Conservation (phyloP, 306 rosid genomes). For the Lathyrus sativus region DNA sequence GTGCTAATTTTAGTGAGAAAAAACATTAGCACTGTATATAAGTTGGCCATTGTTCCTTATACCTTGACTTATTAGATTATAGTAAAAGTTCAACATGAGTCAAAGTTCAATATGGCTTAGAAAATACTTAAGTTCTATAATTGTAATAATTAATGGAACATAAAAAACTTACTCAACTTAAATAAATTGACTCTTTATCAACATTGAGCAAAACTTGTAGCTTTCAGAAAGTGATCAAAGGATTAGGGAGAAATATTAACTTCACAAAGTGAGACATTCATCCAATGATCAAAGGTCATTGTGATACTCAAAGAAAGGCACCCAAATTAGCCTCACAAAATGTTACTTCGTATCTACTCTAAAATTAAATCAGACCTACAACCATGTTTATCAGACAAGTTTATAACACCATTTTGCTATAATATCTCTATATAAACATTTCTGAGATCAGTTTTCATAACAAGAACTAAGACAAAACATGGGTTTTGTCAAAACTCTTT, state of each 20-base stretch:
- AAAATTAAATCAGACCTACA: constrained; percentile 79
- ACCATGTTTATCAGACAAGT: constrained; percentile 33
- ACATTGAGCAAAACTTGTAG: background rate
- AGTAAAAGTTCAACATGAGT: background rate
- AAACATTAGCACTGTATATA: background rate
- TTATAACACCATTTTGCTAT: background rate
- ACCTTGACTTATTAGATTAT: background rate
- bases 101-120: background rate
- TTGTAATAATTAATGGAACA: background rate
- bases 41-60: background rate
- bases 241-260: background rate
- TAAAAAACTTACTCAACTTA: constrained; percentile 12
- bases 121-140: background rate
- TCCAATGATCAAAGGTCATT: constrained; percentile 27
- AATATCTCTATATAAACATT: constrained; percentile 31
- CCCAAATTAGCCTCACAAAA: background rate
- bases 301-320: constrained; percentile 32
- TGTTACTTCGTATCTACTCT: constrained; percentile 77
- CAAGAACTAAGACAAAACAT: constrained; percentile 33
- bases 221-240: constrained; percentile 28
- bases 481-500: constrained; percentile 47
- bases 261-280: background rate
- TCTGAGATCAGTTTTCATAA: constrained; percentile 6
- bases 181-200: constrained; percentile 44
- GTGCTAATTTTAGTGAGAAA: too few relatives aligned